phyloP scores from a whole-genome alignment of 495 filamentous ascomycete species.

The Penicillium atrosanguineum region DNA sequence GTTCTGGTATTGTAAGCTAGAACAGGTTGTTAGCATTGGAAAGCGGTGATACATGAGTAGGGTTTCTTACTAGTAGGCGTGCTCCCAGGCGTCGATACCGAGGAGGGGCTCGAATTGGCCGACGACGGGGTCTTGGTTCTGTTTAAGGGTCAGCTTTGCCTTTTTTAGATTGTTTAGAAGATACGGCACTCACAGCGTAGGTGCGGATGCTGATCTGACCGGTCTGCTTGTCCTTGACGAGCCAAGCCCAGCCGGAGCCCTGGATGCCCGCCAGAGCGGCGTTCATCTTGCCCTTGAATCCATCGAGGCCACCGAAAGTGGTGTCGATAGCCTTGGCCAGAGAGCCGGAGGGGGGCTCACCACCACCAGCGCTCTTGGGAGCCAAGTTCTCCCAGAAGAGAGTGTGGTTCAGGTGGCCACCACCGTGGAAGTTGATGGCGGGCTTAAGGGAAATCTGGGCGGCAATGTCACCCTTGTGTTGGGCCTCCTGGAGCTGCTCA shows the following conservation, averaged over 20 bases:
- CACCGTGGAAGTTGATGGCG: slow-evolving; percentile 94
- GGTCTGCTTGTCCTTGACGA: slow-evolving; percentile 82
- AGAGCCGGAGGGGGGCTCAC: slow-evolving; percentile 67
- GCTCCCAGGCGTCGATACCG: slow-evolving; percentile 98
- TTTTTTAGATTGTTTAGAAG: neutral
- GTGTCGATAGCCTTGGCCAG: slow-evolving; percentile 70
- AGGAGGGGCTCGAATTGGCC: slow-evolving; percentile 82
- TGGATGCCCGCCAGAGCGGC: slow-evolving; percentile 81
- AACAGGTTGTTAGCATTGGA: slow-evolving; percentile 38
- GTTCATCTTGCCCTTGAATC: slow-evolving; percentile 75
- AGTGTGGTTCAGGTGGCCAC: slow-evolving; percentile 88
- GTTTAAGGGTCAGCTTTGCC: slow-evolving; percentile 12
- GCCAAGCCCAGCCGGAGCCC: slow-evolving; percentile 93
- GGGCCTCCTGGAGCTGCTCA: slow-evolving; percentile 58
- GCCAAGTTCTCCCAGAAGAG: slow-evolving; percentile 94
- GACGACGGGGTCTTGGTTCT: slow-evolving; percentile 92
- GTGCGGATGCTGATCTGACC: slow-evolving; percentile 71
- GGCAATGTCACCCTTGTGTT: slow-evolving; percentile 50
- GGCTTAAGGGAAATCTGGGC: slow-evolving; percentile 80
- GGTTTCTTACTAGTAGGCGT: slow-evolving; percentile 64
- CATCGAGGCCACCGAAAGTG: slow-evolving; percentile 70
- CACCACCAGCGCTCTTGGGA: slow-evolving; percentile 67
- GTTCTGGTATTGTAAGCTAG: slow-evolving; percentile 92
- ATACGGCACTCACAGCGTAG: slow-evolving; percentile 55
- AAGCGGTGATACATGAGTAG: neutral